These are phyloP conservation scores for Erythrobasidium yunnanense DNA, from an alignment of 768 basidiomycete genomes.

Conservation along the genomic window DNA sequence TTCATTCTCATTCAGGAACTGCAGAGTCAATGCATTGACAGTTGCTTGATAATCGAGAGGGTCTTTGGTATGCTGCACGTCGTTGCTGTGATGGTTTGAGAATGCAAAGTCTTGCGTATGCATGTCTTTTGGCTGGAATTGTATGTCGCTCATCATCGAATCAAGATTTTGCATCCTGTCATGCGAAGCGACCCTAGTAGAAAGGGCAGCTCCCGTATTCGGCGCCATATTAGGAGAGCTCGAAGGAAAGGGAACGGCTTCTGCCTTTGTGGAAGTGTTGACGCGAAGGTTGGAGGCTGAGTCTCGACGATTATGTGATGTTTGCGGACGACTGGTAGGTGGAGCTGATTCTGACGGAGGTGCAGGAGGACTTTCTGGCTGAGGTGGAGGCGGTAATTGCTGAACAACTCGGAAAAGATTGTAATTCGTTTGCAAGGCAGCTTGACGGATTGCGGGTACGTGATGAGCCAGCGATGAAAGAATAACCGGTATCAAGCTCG, in stretches of 20 bases:
- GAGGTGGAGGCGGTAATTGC: conserved; percentile 57
- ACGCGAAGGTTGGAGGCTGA: neutral
- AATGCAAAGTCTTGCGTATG: too few relatives aligned
- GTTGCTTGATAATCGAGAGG: conserved; percentile 84
- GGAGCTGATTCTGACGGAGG: neutral
- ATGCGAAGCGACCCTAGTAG: too few relatives aligned
- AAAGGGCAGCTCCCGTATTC: too few relatives aligned
- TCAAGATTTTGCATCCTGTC: neutral
- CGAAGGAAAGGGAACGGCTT: neutral
- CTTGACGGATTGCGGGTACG: conserved; percentile 72
- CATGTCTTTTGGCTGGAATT: neutral
- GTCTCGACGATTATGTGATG: neutral
- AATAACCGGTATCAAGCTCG: conserved; percentile 81
- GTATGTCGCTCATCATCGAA: conserved; percentile 4
- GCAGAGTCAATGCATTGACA: conserved; percentile 80
- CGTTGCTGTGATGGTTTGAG: too few relatives aligned
- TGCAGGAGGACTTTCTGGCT: neutral
- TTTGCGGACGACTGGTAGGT: neutral
- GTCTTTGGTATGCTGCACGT: conserved; percentile 44
- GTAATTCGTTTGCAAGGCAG: conserved; percentile 76
- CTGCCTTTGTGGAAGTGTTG: neutral
- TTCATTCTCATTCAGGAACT: conserved; percentile 91
- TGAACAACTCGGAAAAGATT: conserved; percentile 75
- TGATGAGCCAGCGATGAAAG: conserved; percentile 91
- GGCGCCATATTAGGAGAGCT: neutral